Evolutionary conservation across 169 alveolate species (phyloP).

Genomic region (Babesia divergens): DNA sequence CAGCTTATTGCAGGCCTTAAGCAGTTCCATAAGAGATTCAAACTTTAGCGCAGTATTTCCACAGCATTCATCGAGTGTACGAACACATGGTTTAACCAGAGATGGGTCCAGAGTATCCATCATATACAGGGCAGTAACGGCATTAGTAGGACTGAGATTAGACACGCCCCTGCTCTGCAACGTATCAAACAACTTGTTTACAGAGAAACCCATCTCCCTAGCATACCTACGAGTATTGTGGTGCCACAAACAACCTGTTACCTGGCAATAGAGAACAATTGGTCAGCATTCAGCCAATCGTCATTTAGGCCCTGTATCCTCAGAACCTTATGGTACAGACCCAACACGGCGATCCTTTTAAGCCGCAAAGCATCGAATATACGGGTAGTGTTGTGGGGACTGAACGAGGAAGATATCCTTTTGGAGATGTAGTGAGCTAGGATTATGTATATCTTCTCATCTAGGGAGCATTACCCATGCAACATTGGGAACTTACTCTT

Average conservation of each 20-base stretch:
- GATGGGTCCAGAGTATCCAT: slow-evolving; percentile 15
- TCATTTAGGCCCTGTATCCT: slow-evolving; percentile 13
- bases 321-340: slow-evolving; percentile 47
- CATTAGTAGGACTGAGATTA: background rate
- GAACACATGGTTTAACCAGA: background rate
- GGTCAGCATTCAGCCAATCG: slow-evolving; percentile 35
- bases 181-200: background rate
- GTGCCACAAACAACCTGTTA: background rate
- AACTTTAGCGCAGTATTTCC: background rate
- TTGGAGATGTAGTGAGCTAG: slow-evolving; percentile 38
- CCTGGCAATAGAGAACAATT: slow-evolving; percentile 47
- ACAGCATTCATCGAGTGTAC: background rate
- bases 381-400: slow-evolving; percentile 21
- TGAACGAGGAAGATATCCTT: background rate
- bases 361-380: slow-evolving; percentile 34
- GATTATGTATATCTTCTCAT: slow-evolving; percentile 14
- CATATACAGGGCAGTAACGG: slow-evolving; percentile 5
- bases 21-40: background rate
- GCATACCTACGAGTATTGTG: slow-evolving; percentile 8
- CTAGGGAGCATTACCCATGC: background rate
- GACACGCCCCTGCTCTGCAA: background rate
- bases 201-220: slow-evolving; percentile 26
- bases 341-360: slow-evolving; percentile 26
- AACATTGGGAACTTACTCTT: background rate
- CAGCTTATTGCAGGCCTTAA: slow-evolving; percentile 1